Evolutionary conservation across 208 protist species (phyloP), one percentile per base, ranked within the genome.

Genomic region (Acanthamoeba triangularis): DNA sequence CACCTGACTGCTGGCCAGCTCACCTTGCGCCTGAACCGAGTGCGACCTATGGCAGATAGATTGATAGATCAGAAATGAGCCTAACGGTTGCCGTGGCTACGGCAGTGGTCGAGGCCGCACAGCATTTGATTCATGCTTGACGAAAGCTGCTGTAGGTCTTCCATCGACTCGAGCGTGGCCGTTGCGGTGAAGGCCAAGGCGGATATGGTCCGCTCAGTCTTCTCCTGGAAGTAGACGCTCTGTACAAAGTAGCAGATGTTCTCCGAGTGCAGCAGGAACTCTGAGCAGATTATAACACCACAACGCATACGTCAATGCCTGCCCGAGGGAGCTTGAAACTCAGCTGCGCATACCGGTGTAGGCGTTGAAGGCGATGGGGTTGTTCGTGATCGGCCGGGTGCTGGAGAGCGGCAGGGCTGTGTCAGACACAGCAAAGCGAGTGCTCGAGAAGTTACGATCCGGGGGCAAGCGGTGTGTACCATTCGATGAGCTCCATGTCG

Each of bases 191-290:
- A 37, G 28, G 80, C 80, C n/a, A 90, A 41, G 3, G 80, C 63
- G 7, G 80, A 90, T 16, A 90, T 90, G n/a, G 80, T 90, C 28
- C 49, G 47, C 52, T 90, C 80, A 1, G 80, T 67, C 80, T 90
- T 90, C 80, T 90, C 80, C 52, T 90, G 80, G 33, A 90, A 90
- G 52, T 65, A 90, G 49, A 65, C n/a, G 13, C 80, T 90, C 80
- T 90, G 80, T 2, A 90, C n/a, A 18, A 49, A 90, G 80, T 90
- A 90, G 23, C 80, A 90, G 25, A 90, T 90, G 80, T 90, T 90
- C 80, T 90, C 80, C 52, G 80, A 90, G 3, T 90, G 80, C n/a
- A 90, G 49, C 11, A 90, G 49, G 33, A 90, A 90, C 49, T 90
- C 80, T 90, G 33, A 28, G 30, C 28, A 18, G 23, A 7, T 6